phyloP scores from a whole-genome alignment of 768 basidiomycete genomes.

The Rhodosporidiobolus sp. region DNA sequence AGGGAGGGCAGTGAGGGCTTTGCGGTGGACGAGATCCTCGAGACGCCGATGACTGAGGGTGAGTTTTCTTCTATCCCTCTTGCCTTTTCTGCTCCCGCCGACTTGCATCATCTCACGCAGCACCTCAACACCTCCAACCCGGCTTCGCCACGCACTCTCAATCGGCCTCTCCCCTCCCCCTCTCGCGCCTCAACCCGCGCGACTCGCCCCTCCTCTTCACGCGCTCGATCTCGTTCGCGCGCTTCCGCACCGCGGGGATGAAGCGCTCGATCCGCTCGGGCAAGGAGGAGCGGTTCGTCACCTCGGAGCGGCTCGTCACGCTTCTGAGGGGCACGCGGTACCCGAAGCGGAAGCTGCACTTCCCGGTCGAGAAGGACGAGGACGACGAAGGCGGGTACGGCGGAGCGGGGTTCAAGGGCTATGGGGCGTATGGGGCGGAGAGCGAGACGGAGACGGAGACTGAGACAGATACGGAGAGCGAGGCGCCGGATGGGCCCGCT shows the following conservation, averaged over 20 bases:
- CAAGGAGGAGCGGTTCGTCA: constrained; percentile 85
- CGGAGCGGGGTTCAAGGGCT: constrained; percentile 41
- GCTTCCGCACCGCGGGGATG: constrained; percentile 96
- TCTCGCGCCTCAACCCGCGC: constrained; percentile 53
- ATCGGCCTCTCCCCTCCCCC: constrained; percentile 62
- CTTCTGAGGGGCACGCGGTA: constrained; percentile 42
- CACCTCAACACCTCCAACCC: constrained; percentile 16
- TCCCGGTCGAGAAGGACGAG: constrained; percentile 7
- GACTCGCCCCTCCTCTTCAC: constrained; percentile 56
- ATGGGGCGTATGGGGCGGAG: not conserved
- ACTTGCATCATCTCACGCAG: not conserved
- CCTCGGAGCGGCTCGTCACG: constrained; percentile 67
- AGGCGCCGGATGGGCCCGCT: constrained; percentile 13
- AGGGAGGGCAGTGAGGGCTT: not conserved
- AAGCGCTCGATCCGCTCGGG: constrained; percentile 86
- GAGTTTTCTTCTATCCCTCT: not conserved
- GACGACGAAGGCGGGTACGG: constrained; percentile 45
- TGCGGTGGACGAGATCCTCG: not conserved
- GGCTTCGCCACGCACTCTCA: constrained; percentile 56
- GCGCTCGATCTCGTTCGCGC: constrained; percentile 86
- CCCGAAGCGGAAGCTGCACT: constrained; percentile 19
- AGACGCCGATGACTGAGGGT: not conserved
- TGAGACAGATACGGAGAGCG: constrained; percentile 10
- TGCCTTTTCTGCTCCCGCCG: not conserved
- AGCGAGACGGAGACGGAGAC: constrained; percentile 19